These are phyloP conservation scores for Zanthoxylum bungeanum DNA, from an alignment of 345 rosid species.

Conservation along the genomic window DNA sequence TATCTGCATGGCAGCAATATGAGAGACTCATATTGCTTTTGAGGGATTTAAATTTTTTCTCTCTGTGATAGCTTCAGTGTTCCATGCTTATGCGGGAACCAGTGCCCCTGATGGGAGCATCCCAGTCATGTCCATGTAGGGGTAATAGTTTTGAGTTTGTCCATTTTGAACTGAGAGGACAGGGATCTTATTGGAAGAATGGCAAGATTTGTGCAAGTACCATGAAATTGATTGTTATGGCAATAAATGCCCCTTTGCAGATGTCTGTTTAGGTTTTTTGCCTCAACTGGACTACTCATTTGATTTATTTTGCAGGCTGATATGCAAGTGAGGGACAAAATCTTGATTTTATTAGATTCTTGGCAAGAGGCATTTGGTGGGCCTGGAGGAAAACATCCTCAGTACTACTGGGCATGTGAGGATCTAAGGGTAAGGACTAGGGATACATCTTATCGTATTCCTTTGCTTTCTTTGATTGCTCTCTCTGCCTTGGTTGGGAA, in stretches of 20 bases:
- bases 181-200: background rate
- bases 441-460: background rate
- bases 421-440: slow-evolving; percentile 90
- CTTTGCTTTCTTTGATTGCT: slow-evolving; percentile 3
- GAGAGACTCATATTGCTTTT: background rate
- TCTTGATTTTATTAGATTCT: slow-evolving; percentile 76
- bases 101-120: background rate
- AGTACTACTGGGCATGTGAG: slow-evolving; percentile 86
- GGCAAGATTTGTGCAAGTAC: background rate
- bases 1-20: background rate
- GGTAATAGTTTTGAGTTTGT: background rate
- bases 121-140: background rate
- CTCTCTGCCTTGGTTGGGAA: background rate
- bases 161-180: background rate
- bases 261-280: background rate
- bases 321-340: slow-evolving; percentile 86
- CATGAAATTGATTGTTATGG: background rate
- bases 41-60: background rate
- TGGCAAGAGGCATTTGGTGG: slow-evolving; percentile 99
- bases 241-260: background rate
- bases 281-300: background rate
- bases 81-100: background rate
- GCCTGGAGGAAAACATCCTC: slow-evolving; percentile 80
- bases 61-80: background rate
- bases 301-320: slow-evolving; percentile 56